Evolutionary conservation across 345 rosid species (phyloP).

Genomic region (Euphorbia pulcherrima): DNA sequence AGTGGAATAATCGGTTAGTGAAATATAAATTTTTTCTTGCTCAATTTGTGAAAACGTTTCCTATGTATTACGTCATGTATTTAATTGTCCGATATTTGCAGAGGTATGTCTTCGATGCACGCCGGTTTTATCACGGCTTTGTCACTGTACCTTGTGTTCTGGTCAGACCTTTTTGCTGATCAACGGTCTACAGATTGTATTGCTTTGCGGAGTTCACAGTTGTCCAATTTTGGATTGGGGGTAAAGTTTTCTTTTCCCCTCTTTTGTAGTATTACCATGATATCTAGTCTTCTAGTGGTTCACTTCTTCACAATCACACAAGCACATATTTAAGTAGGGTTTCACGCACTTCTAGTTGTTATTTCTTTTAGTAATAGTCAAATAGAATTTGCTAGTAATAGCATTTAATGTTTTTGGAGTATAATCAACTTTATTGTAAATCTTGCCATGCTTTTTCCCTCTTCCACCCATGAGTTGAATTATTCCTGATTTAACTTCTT

Average conservation of each 20-base stretch:
- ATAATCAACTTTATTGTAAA: neutral
- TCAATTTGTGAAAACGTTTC: neutral
- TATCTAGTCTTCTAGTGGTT: neutral
- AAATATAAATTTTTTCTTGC: neutral
- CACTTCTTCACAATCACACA: neutral
- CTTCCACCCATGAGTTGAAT: neutral
- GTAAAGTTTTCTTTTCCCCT: slow-evolving; percentile 12
- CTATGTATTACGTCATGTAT: neutral
- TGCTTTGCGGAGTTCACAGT: slow-evolving; percentile 22
- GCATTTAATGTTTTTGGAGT: neutral
- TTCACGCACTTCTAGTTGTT: neutral
- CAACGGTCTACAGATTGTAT: slow-evolving; percentile 15
- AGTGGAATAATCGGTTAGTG: slow-evolving; percentile 35
- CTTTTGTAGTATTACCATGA: neutral
- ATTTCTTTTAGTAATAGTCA: neutral
- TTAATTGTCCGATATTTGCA: slow-evolving; percentile 14
- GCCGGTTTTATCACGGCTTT: slow-evolving; percentile 24
- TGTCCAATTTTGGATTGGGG: slow-evolving; percentile 27
- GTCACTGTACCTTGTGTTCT: slow-evolving; percentile 29
- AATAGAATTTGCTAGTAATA: neutral
- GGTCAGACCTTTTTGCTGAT: slow-evolving; percentile 31
- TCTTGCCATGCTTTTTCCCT: neutral
- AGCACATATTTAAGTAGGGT: neutral
- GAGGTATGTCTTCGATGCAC: slow-evolving; percentile 26
- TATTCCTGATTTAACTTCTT: neutral